A percentile compares a stretch with the other conserved stretches of the same genome.
phyloP scores from a whole-genome alignment of 139 green algal genomes.

The Coelastrella sp. region DNA sequence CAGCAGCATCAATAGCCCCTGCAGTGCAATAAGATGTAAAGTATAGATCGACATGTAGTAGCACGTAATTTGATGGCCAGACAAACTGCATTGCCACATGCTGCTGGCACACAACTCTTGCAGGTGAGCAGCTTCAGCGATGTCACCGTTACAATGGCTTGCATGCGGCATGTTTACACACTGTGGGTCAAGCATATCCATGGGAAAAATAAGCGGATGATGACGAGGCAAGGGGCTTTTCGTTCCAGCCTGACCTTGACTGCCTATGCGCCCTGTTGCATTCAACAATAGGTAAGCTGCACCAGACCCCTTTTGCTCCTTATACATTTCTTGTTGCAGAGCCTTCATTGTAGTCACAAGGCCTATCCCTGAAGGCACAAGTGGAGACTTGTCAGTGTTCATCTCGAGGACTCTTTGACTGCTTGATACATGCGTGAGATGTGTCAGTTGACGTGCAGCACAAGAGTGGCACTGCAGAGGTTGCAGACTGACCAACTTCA shows the following conservation, averaged over 20 bases:
- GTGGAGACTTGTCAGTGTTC: no score
- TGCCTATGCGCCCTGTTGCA: slow-evolving; percentile 55
- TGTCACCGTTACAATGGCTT: no score
- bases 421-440: neutral
- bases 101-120: no score
- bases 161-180: no score
- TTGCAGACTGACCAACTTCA: neutral
- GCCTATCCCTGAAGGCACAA: neutral
- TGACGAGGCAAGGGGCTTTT: neutral
- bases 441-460: neutral
- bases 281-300: slow-evolving; percentile 61
- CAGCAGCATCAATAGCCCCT: neutral
- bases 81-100: no score
- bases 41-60: neutral
- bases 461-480: neutral
- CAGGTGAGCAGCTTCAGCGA: no score
- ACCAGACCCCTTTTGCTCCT: slow-evolving; percentile 16
- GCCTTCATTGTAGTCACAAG: slow-evolving; percentile 26
- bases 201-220: no score
- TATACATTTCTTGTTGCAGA: slow-evolving; percentile 57
- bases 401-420: no score
- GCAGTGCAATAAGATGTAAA: neutral
- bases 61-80: neutral
- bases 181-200: neutral
- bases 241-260: slow-evolving; percentile 43